Evolutionary conservation across 1,284 basidiomycete species (phyloP), one percentile per base, ranked within the genome.

Genomic region (Sphaerobolus stellatus): DNA sequence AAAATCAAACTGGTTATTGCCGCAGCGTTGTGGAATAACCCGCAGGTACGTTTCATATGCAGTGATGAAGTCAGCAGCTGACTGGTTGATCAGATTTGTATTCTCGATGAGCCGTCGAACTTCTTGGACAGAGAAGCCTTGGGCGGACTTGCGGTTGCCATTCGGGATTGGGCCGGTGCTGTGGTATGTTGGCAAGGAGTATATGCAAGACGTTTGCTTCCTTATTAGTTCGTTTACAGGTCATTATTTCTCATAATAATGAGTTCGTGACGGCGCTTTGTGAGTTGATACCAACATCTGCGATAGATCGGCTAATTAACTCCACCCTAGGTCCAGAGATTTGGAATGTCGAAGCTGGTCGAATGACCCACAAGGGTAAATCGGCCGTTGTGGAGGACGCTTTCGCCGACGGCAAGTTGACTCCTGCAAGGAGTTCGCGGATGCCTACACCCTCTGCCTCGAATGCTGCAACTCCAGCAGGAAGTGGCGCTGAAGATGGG

Each of bases 1-100:
- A 98, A 98, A 75, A 97, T 98, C 74, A 98, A 98, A 77, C 84
- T 97, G 45, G 94, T 96, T 62, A 93, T 97, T 64, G 93, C 89
- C 8, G 94, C 94, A 33, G 93, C 93, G 68, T 78, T 98, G 58
- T 97, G 94, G 92, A 94, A 94, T 72, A 93, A 94, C 66, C 92
- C 92, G 33, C 92, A 94, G 78, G 87, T 90, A 66, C 51, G 69
- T 59, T 11, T 46, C 49, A 51, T 25, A 22, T n/a, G n/a, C n/a
- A n/a, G n/a, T 27, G 48, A 58, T 49, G 47, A 48, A 44, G 36
- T 38, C 43, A 8, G 40, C 30, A 36, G 22, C 36, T 48, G 18
- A 51, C 16, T 34, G 36, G 22, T n/a, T 16, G 4, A 28, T 18
- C 48, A 82, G 81, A 84, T 86, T 60, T 90, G 88, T 65, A 75